A percentile compares a stretch with the other conserved stretches of the same genome.
Evolutionary conservation across 1,284 basidiomycete genomes (phyloP).

Genomic region (Ceratobasidium sp.): DNA sequence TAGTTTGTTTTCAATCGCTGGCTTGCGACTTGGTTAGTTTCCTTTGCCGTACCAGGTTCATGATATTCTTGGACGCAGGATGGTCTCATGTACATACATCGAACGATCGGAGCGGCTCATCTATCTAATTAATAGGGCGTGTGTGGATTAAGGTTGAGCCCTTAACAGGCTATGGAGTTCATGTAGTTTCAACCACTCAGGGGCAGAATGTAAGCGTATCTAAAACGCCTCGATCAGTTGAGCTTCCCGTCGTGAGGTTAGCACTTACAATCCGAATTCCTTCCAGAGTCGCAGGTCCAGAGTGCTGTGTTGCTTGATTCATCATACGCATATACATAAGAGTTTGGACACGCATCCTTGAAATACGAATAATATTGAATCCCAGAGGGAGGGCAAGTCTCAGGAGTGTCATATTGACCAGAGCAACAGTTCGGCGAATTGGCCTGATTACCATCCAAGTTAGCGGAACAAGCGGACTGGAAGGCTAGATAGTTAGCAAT

Average conservation of each 20-base stretch:
- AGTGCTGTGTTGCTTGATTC: constrained; percentile 61
- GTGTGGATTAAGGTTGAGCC: no score
- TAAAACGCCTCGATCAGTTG: constrained; percentile 35
- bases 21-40: no score
- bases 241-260: neutral
- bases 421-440: constrained; percentile 65
- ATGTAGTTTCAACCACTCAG: constrained; percentile 53
- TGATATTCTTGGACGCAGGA: no score
- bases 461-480: constrained; percentile 56
- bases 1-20: no score
- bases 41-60: no score
- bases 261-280: constrained; percentile 53
- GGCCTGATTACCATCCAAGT: constrained; percentile 56
- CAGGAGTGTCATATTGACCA: constrained; percentile 57
- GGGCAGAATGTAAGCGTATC: constrained; percentile 48
- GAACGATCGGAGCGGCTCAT: no score
- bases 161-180: no score
- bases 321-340: constrained; percentile 66
- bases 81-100: no score
- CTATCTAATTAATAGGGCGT: no score
- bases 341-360: constrained; percentile 61
- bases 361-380: constrained; percentile 63
- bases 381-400: constrained; percentile 48
- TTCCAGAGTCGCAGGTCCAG: constrained; percentile 56
- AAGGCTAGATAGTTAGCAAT: constrained; percentile 54